Evolutionary conservation across 1,284 basidiomycete genomes (phyloP).

Genomic region (Leccinum griseonigrum): DNA sequence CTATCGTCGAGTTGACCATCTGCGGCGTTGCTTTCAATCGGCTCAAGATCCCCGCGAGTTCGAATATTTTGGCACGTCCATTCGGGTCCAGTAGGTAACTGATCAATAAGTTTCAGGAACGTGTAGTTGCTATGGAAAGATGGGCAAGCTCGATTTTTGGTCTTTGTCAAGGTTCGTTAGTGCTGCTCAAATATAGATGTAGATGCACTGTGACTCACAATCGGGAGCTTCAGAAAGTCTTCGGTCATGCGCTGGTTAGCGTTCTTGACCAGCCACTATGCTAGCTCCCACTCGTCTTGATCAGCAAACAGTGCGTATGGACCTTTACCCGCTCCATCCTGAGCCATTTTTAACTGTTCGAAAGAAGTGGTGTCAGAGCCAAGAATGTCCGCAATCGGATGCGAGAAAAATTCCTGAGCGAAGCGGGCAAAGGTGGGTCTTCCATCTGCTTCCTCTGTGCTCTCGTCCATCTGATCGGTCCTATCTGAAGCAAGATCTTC

Average conservation of each 20-base stretch:
- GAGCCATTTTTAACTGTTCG: too few relatives aligned
- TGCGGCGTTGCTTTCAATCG: background rate
- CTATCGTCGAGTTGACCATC: background rate
- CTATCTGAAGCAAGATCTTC: background rate
- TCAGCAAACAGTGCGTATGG: background rate
- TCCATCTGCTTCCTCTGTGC: background rate
- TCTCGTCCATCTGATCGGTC: background rate
- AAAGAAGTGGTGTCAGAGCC: background rate
- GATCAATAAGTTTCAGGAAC: background rate
- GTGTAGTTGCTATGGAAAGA: background rate
- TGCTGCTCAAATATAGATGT: too few relatives aligned
- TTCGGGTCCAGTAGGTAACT: background rate
- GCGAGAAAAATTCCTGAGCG: background rate
- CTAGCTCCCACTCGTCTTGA: conserved; percentile 3
- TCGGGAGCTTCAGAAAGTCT: too few relatives aligned
- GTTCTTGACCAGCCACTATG: conserved; percentile 6
- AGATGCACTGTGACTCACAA: too few relatives aligned
- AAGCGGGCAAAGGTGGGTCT: background rate
- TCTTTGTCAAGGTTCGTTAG: background rate
- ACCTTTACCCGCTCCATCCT: background rate
- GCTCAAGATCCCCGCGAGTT: background rate
- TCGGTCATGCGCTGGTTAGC: background rate
- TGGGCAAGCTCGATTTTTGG: background rate
- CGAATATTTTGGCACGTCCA: background rate
- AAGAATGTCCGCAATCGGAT: background rate